Conservation (phyloP, 2,329 filamentous ascomycete genomes). For the Clonostachys chloroleuca region DNA sequence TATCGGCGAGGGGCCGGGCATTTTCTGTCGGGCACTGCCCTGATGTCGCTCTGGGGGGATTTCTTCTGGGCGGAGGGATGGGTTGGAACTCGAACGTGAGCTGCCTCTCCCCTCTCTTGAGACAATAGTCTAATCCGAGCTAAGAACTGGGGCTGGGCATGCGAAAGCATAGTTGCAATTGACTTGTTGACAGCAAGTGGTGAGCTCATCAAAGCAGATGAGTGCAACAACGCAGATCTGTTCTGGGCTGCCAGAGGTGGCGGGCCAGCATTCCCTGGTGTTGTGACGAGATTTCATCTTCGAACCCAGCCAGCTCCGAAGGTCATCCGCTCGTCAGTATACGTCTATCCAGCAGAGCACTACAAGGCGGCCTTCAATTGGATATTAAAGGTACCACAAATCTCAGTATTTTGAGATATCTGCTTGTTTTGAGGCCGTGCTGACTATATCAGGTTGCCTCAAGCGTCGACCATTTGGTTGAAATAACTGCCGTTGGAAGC, state of each 20-base stretch:
- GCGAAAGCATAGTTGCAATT: conserved; percentile 35
- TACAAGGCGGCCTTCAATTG: conserved; percentile 41
- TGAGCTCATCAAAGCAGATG: conserved; percentile 24
- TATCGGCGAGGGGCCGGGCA: conserved; percentile 32
- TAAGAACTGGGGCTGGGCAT: conserved; percentile 52
- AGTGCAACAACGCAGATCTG: conserved; percentile 31
- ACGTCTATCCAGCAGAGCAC: conserved; percentile 38
- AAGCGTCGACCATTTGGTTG: conserved; percentile 6
- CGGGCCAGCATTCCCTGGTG: conserved; percentile 36
- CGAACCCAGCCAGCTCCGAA: conserved; percentile 21
- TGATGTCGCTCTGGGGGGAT: conserved; percentile 52
- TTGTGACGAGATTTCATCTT: conserved; percentile 47
- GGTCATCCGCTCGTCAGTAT: conserved; percentile 27
- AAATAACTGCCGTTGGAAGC: conserved; percentile 8
- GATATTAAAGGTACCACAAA: conserved; percentile 30
- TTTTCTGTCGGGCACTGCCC: conserved; percentile 52
- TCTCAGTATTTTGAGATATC: background rate
- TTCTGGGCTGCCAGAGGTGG: background rate
- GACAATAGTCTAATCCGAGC: background rate
- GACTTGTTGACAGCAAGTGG: conserved; percentile 43
- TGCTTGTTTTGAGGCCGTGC: background rate
- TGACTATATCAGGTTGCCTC: conserved; percentile 4
- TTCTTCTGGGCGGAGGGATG: conserved; percentile 52
- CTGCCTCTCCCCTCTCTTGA: background rate
- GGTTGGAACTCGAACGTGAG: conserved; percentile 51